Evolutionary conservation across 164 flowering plant genomes (phyloP).

Genomic region (Hamamelis virginiana): DNA sequence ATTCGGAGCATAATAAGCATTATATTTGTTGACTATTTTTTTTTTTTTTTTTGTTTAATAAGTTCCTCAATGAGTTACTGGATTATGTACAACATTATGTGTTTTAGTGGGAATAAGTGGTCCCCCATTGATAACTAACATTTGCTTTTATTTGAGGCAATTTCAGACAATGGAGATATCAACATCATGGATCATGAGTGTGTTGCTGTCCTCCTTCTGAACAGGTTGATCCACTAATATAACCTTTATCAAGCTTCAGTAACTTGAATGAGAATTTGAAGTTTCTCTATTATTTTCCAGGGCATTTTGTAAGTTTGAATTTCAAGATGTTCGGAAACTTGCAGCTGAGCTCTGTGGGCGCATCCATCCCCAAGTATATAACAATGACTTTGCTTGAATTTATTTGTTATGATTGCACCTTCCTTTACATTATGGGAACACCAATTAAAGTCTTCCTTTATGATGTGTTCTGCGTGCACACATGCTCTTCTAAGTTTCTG

Average conservation of each 20-base stretch:
- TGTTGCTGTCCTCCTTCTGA: constrained; percentile 49
- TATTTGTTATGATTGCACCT: neutral
- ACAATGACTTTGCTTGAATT: neutral
- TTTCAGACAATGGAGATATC: constrained; percentile 31
- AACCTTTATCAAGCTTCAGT: constrained; percentile 8
- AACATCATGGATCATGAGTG: constrained; percentile 23
- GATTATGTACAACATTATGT: too few species aligned
- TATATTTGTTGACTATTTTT: too few species aligned
- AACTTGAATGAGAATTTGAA: constrained; percentile 11
- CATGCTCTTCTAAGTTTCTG: too few species aligned
- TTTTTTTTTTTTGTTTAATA: too few species aligned
- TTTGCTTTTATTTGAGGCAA: constrained; percentile 1
- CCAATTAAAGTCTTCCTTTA: too few species aligned
- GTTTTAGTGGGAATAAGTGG: too few species aligned
- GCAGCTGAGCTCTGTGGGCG: constrained; percentile 94
- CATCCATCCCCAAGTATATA: constrained; percentile 66
- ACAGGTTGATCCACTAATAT: constrained; percentile 46
- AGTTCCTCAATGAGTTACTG: too few species aligned
- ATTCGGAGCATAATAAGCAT: too few species aligned
- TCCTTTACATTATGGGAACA: too few species aligned
- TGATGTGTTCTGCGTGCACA: too few species aligned
- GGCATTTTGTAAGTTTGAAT: constrained; percentile 59
- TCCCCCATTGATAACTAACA: too few species aligned
- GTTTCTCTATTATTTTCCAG: constrained; percentile 26
- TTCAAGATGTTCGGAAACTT: constrained; percentile 85